A percentile compares a stretch with the other conserved stretches of the same genome.
These are phyloP conservation scores for Cordyceps javanica DNA, from an alignment of 2,329 filamentous ascomycete genomes.

Conservation along the genomic window DNA sequence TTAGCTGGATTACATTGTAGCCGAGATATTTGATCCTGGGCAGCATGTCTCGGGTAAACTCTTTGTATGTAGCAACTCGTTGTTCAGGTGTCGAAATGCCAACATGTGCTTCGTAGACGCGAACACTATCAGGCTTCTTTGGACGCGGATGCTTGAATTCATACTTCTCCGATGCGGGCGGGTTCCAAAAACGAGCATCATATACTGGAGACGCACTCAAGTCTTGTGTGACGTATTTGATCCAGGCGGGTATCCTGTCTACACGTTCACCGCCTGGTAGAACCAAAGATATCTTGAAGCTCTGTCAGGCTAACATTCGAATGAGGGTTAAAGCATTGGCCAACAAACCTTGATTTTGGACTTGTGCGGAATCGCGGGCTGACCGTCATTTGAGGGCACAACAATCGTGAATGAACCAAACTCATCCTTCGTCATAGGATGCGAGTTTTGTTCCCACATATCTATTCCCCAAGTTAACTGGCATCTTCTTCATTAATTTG, in stretches of 20 bases:
- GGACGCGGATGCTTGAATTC: constrained; percentile 78
- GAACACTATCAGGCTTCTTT: constrained; percentile 75
- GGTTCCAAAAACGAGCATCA: constrained; percentile 96
- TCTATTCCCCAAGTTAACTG: constrained; percentile 42
- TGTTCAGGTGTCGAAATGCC: constrained; percentile 91
- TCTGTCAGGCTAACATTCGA: background rate
- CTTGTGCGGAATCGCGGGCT: constrained; percentile 79
- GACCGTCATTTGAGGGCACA: constrained; percentile 65
- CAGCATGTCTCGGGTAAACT: constrained; percentile 89
- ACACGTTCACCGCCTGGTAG: constrained; percentile 72
- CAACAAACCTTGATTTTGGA: constrained; percentile 83
- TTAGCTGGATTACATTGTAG: constrained; percentile 96
- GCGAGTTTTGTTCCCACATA: constrained; percentile 75
- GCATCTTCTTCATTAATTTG: background rate
- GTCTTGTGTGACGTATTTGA: constrained; percentile 94
- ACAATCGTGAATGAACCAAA: constrained; percentile 85
- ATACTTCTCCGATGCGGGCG: constrained; percentile 69
- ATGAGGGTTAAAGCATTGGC: background rate
- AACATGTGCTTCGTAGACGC: constrained; percentile 98
- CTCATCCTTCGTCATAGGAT: constrained; percentile 78
- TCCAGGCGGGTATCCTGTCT: constrained; percentile 92
- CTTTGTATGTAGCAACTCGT: constrained; percentile 88
- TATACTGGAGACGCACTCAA: constrained; percentile 84
- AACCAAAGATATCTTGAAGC: constrained; percentile 68
- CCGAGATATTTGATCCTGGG: constrained; percentile 84